Evolutionary conservation across 2,329 filamentous ascomycete species (phyloP).

Genomic region (Kalaharituber pfeilii): DNA sequence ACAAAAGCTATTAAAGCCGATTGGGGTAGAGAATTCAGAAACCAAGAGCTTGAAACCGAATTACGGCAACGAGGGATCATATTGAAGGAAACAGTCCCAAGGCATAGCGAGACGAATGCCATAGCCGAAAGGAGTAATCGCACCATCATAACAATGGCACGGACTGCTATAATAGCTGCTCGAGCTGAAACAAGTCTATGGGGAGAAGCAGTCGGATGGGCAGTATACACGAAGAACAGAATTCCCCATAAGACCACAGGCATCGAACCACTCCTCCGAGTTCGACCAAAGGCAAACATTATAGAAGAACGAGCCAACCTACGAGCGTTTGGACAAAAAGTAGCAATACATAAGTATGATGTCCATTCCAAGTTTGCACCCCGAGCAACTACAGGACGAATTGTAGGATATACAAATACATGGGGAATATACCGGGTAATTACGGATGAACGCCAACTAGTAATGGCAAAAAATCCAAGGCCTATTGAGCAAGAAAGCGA

Average conservation of each 20-base stretch:
- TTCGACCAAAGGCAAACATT: not conserved
- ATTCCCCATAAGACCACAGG: not conserved
- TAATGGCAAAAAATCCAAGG: not conserved
- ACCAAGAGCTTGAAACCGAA: not conserved
- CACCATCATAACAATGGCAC: not conserved
- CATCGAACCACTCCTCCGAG: not conserved
- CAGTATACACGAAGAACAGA: not conserved
- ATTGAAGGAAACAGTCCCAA: not conserved
- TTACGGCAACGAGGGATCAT: not conserved
- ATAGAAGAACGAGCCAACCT: not conserved
- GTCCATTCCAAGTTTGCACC: not conserved
- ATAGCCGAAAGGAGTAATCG: not conserved
- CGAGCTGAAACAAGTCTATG: not conserved
- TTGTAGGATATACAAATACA: not conserved
- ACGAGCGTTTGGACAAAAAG: not conserved
- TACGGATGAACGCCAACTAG: not conserved
- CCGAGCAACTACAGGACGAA: not conserved
- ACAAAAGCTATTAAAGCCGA: not conserved
- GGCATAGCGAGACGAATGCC: not conserved
- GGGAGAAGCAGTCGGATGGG: not conserved
- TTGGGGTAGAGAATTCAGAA: not conserved
- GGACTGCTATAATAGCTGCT: not conserved
- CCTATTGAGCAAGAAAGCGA: not conserved
- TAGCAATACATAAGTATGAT: no score
- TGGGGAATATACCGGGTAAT: not conserved